Percentiles rank a stretch among this genome's conserved stretches.
Conservation (phyloP, 768 basidiomycete genomes). For the Xerocomellus dryophilus region DNA sequence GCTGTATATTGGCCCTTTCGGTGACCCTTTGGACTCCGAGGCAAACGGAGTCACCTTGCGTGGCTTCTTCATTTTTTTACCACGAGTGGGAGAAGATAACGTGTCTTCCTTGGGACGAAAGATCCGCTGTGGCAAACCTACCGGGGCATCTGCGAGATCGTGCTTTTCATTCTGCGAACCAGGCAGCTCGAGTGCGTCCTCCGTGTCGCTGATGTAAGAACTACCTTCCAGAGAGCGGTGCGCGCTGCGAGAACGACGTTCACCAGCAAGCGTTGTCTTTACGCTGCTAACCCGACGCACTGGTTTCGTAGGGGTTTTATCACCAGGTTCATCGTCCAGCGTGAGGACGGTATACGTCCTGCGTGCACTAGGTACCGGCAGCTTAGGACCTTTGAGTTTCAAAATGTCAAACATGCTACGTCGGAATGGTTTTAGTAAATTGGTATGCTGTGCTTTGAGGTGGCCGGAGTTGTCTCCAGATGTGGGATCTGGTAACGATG, state of each 20-base stretch:
- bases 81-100: neutral
- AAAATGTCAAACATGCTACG: conserved; percentile 25
- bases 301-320: neutral
- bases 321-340: neutral
- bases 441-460: neutral
- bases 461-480: neutral
- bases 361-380: neutral
- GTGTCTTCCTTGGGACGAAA: neutral
- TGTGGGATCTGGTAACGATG: neutral
- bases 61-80: neutral
- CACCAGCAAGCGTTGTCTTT: neutral
- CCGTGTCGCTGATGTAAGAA: neutral
- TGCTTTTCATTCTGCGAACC: neutral
- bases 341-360: neutral
- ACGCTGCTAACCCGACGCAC: conserved; percentile 1
- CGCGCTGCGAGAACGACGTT: neutral
- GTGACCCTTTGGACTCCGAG: neutral
- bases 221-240: conserved; percentile 2
- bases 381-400: conserved; percentile 12
- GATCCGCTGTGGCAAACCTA: neutral
- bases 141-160: neutral
- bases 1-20: neutral
- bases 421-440: conserved; percentile 16
- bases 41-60: conserved; percentile 13
- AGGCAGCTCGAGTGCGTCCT: neutral